Evolutionary conservation across 225 moss, liverwort and hornwort genomes (phyloP), one percentile per base, ranked within the genome.

Genomic region (Takakia lepidozioides): DNA sequence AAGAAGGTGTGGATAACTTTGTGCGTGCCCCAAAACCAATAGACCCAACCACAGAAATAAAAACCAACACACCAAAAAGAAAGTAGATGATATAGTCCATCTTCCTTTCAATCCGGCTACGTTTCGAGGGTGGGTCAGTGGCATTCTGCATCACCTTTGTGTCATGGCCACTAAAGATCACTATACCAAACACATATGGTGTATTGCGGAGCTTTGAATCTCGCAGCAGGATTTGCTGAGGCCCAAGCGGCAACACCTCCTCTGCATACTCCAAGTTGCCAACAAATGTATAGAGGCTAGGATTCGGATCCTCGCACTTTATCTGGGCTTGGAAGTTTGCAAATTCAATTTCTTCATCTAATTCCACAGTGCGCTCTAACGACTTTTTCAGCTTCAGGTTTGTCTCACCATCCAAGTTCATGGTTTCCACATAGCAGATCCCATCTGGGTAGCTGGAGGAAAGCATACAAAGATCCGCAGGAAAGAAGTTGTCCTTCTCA

Each of bases 141-240:
- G 91, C 83, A 64, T 98, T 98, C 64, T 87, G 78, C 98, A 98
- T 91, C 24, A 98, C 98, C 63, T 98, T 98, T 14, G 98, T 98
- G 39, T 98, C 98, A 54, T 98, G 98, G 5, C 98, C 98, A 43
- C 82, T 74, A 29, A 98, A 98, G 4, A 98, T 25, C 22, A 98
- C 98, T 36, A 85, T 80, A 14, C 98, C 98, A 48, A 83, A 98
- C 2, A 91, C 54, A 29, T 74, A 87, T 5, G 78, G 83, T 7
- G 91, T 98, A 19, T 98, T 98, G 37, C 98, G 87, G 13, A 98
- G 85, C 74, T 98, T 98, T 3, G 98, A 98, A 44, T 91, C 98
- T 46, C 98, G 77, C 52, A 98, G 56, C 45, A 98, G 54, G 34
- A 98, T 66, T 59, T 98, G 98, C 38, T 91, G 85, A 1, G 98